These are phyloP conservation scores for Pseudozyma sp. DNA, from an alignment of 1,284 basidiomycete species.

Conservation along the genomic window DNA sequence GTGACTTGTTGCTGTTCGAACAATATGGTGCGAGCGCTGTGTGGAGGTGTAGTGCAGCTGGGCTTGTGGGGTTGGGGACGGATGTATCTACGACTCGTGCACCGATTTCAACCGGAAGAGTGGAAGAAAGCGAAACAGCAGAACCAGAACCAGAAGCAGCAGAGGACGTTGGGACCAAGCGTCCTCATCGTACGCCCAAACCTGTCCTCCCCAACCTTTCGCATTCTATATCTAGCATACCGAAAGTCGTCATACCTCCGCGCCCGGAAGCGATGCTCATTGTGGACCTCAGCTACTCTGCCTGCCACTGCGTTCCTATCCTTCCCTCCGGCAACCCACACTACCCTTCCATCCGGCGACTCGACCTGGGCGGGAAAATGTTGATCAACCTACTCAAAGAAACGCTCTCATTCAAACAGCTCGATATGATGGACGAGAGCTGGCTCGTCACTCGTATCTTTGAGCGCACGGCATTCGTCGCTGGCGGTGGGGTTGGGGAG, in stretches of 20 bases:
- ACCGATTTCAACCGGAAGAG: constrained; percentile 8
- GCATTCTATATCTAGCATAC: not conserved
- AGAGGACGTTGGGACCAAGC: not conserved
- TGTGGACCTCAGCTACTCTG: constrained; percentile 91
- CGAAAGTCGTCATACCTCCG: constrained; percentile 5
- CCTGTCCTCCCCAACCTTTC: not conserved
- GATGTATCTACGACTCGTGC: constrained; percentile 9
- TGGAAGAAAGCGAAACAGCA: not conserved
- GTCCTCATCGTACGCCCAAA: too few species aligned
- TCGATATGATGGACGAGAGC: constrained; percentile 98
- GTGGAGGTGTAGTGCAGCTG: constrained; percentile 72
- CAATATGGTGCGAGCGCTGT: constrained; percentile 92
- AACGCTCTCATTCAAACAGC: constrained; percentile 90
- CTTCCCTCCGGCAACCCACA: constrained; percentile 77
- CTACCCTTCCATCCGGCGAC: constrained; percentile 81
- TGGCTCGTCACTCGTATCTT: constrained; percentile 91
- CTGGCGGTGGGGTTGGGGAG: constrained; percentile 22
- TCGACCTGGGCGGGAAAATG: constrained; percentile 93
- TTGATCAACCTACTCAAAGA: constrained; percentile 95
- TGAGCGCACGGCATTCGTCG: constrained; percentile 85
- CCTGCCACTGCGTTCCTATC: constrained; percentile 89
- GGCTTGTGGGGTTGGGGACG: constrained; percentile 16
- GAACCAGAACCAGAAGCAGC: not conserved
- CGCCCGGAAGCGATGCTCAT: constrained; percentile 82
- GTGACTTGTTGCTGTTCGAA: constrained; percentile 94